These are phyloP conservation scores for Sparassis latifolia DNA, from an alignment of 1,284 basidiomycete genomes.

Conservation along the genomic window DNA sequence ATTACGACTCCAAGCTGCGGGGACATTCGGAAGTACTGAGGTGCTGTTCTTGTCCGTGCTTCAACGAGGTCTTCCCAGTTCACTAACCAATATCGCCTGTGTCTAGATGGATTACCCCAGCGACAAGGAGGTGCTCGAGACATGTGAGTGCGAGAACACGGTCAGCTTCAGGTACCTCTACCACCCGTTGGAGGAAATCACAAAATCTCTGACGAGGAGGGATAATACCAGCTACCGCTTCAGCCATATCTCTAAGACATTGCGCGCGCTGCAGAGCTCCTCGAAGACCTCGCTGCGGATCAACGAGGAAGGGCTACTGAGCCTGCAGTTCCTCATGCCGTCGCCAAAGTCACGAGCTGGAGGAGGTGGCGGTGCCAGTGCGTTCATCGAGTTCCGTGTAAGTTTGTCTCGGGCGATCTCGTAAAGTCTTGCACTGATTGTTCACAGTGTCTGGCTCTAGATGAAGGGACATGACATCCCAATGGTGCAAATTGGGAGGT, in stretches of 20 bases:
- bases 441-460: slow-evolving; percentile 45
- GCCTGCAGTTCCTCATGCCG: slow-evolving; percentile 85
- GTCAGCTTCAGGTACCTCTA: slow-evolving; percentile 67
- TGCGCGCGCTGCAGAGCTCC: slow-evolving; percentile 72
- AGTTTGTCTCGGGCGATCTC: slow-evolving; percentile 24
- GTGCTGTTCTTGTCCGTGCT: slow-evolving; percentile 24
- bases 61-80: not conserved
- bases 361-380: slow-evolving; percentile 41
- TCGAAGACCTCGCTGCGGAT: slow-evolving; percentile 85
- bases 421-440: slow-evolving; percentile 1
- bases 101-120: slow-evolving; percentile 88
- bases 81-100: not conserved
- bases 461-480: slow-evolving; percentile 25
- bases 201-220: not conserved
- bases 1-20: slow-evolving; percentile 72
- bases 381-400: slow-evolving; percentile 83
- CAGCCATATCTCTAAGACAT: slow-evolving; percentile 60
- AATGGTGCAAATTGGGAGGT: too few species aligned
- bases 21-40: slow-evolving; percentile 80
- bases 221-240: slow-evolving; percentile 66
- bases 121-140: slow-evolving; percentile 83
- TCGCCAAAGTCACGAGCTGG: slow-evolving; percentile 36
- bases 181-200: not conserved
- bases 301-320: slow-evolving; percentile 72
- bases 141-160: slow-evolving; percentile 68